Evolutionary conservation across 73 alveolate genomes (phyloP), one percentile per base, ranked within the genome.

Genomic region (Paramecium biaurelia): DNA sequence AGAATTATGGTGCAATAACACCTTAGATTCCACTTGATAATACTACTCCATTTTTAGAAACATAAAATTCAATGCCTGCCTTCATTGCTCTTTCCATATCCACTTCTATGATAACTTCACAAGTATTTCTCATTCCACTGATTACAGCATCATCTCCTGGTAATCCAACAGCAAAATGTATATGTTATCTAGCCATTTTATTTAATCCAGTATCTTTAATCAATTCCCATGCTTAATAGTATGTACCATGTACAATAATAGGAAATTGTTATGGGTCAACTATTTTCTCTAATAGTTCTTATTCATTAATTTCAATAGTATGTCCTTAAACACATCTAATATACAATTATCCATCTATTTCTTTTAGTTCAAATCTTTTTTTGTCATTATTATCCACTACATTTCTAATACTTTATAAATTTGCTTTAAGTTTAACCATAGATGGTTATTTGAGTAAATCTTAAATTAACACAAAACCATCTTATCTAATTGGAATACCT

Each of bases 321-420:
- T 96, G 99, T 14, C 99, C 99, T 57, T 96, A 92, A 15, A 85
- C 89, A 14, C 98, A 98, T 92, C 99, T 93, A 18, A 96, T 96
- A 67, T 67, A 85, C 24, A 82, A 84, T n/a, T 28, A 12, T 42
- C 96, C 98, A 32, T 70, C 85, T n/a, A 57, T 94, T 57, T 94
- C 93, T 24, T n/a, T 56, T 21, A 96, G 57, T 74, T 95, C 92
- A 56, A 45, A 96, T 43, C 98, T 15, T 92, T 95, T 86, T 89
- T 96, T 96, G 79, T 96, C 98, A 87, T 95, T 93, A 12, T 74
- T 70, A 18, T 88, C 95, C 15, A 96, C 99, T 7, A 96, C 63
- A 26, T 34, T 67, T 79, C 92, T n/a, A 7, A 96, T 42, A n/a
- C 58, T 63, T 6, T 85, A 94, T 18, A 63, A 28, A 38, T 95